A percentile compares a stretch with the other conserved stretches of the same genome.
Conservation (phyloP, 2,329 filamentous ascomycete species). For the Aspergillus floridensis region DNA sequence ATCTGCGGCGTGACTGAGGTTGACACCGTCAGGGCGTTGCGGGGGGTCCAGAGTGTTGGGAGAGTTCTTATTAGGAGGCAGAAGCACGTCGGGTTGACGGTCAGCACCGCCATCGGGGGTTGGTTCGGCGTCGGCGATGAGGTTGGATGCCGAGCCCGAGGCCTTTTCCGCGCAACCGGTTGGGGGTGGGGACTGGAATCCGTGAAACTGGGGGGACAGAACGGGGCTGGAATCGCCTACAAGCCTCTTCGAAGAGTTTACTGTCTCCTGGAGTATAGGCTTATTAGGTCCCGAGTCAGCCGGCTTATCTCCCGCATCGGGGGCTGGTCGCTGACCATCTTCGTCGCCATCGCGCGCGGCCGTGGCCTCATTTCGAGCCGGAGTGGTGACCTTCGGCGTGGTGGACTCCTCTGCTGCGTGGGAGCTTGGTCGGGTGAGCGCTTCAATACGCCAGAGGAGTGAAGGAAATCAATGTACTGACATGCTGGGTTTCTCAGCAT, state of each 20-base stretch:
- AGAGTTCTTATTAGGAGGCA: background rate
- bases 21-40: constrained; percentile 7
- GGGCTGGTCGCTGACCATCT: constrained; percentile 3
- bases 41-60: constrained; percentile 8
- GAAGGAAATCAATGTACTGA: constrained; percentile 37
- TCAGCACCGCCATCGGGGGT: constrained; percentile 4
- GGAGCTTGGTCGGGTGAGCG: constrained; percentile 33
- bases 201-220: constrained; percentile 21
- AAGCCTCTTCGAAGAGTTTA: background rate
- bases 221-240: constrained; percentile 14
- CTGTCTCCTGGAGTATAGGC: background rate
- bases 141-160: background rate
- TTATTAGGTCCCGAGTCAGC: background rate
- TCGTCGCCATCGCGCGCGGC: background rate
- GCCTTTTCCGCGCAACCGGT: background rate
- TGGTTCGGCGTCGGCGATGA: background rate
- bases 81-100: background rate
- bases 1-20: background rate
- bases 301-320: background rate
- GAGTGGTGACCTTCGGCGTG: constrained; percentile 22
- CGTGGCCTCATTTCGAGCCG: constrained; percentile 5
- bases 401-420: constrained; percentile 25
- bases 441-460: constrained; percentile 17
- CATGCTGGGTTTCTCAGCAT: constrained; percentile 35
- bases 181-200: constrained; percentile 15